Percentiles rank a stretch among this genome's conserved stretches.
phyloP scores from a whole-genome alignment of 2,329 filamentous ascomycete genomes.

The Colletotrichum horii region DNA sequence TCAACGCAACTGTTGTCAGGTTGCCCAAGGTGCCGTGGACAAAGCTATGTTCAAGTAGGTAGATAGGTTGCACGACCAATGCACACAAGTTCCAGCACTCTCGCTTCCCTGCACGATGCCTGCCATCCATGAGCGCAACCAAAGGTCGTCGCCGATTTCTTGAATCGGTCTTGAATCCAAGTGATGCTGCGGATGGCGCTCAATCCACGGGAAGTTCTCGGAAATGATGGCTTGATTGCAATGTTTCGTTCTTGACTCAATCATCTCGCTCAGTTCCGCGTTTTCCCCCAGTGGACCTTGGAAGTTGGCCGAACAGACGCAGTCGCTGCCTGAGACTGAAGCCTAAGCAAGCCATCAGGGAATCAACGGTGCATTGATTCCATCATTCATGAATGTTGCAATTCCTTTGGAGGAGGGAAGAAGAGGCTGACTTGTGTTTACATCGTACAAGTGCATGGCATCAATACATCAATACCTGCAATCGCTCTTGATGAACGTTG shows the following conservation, averaged over 20 bases:
- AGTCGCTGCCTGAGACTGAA: neutral
- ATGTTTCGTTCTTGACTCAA: neutral
- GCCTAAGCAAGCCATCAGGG: neutral
- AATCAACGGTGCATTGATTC: accelerated
- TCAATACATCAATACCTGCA: neutral
- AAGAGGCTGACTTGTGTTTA: accelerated
- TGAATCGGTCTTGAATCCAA: neutral
- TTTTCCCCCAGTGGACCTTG: neutral
- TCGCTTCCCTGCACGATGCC: neutral
- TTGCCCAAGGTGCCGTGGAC: neutral
- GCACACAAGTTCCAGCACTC: neutral
- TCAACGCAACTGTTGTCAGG: neutral
- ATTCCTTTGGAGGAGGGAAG: neutral
- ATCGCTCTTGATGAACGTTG: neutral
- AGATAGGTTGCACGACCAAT: neutral
- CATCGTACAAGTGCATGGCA: accelerated
- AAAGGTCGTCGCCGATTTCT: neutral
- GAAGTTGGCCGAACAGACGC: neutral
- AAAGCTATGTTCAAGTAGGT: neutral
- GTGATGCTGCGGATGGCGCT: neutral
- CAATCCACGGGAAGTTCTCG: neutral
- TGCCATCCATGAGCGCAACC: neutral
- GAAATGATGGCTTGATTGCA: neutral
- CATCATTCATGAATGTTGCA: neutral
- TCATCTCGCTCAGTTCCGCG: neutral